Percentiles rank a stretch among this genome's conserved stretches.
phyloP scores from a whole-genome alignment of 768 basidiomycete genomes.

The Tulasnella sp. region DNA sequence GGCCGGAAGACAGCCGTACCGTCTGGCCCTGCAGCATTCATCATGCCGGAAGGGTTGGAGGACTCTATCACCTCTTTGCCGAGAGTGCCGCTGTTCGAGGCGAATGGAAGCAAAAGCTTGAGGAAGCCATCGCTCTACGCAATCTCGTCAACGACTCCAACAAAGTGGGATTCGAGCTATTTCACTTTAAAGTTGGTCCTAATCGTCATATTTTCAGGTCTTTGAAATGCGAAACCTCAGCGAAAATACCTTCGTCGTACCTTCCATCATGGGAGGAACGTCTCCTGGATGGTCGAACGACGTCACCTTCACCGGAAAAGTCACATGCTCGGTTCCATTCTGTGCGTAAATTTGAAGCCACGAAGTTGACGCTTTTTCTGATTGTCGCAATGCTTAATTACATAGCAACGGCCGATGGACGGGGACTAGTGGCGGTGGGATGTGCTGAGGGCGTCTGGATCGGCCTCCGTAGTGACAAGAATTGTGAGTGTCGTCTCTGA shows the following conservation, averaged over 20 bases:
- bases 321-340: slow-evolving; percentile 93
- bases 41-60: slow-evolving; percentile 82
- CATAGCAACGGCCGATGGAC: slow-evolving; percentile 72
- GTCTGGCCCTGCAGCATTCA: slow-evolving; percentile 85
- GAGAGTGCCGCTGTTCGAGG: slow-evolving; percentile 64
- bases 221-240: slow-evolving; percentile 90
- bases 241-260: slow-evolving; percentile 77
- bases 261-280: slow-evolving; percentile 43
- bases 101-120: slow-evolving; percentile 86
- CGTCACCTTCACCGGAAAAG: slow-evolving; percentile 54
- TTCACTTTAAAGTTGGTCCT: neutral
- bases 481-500: slow-evolving; percentile 44
- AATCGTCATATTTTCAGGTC: slow-evolving; percentile 34
- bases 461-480: slow-evolving; percentile 80
- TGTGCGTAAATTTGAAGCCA: slow-evolving; percentile 37
- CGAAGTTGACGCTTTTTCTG: neutral
- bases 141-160: slow-evolving; percentile 86
- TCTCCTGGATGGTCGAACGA: neutral
- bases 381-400: neutral
- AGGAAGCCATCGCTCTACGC: slow-evolving; percentile 79
- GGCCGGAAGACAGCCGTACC: slow-evolving; percentile 50
- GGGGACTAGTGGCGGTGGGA: slow-evolving; percentile 83
- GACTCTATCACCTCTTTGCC: slow-evolving; percentile 79
- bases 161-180: slow-evolving; percentile 38
- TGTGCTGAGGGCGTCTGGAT: slow-evolving; percentile 97